Evolutionary conservation across 371 early-diverging fungal species (phyloP).

Genomic region (Blastocladiella emersonii): DNA sequence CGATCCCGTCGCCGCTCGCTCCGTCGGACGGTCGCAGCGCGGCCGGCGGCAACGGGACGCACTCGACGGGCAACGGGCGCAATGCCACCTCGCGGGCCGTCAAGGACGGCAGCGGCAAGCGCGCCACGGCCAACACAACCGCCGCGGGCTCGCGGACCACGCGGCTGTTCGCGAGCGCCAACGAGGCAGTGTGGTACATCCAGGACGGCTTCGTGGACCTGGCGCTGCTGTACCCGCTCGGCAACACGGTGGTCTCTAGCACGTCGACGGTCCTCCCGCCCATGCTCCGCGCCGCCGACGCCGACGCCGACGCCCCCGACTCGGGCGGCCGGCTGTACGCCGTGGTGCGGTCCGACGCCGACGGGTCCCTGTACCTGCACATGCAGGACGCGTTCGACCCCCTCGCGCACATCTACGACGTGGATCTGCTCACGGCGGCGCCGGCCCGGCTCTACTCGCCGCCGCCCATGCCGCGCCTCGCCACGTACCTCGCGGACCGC

Average conservation of each 20-base stretch:
- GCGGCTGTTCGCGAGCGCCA: neutral
- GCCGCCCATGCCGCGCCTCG: neutral
- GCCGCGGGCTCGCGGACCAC: too few species aligned
- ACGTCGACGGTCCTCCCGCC: neutral
- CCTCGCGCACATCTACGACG: neutral
- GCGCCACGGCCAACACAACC: too few species aligned
- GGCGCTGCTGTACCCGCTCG: neutral
- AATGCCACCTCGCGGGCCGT: too few species aligned
- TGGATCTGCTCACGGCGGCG: neutral
- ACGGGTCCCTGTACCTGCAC: slow-evolving; percentile 27
- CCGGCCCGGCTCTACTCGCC: neutral
- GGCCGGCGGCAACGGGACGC: neutral
- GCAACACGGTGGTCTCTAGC: neutral
- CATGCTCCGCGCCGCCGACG: neutral
- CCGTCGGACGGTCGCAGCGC: neutral
- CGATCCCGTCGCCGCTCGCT: too few species aligned
- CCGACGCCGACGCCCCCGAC: neutral
- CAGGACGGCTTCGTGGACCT: neutral
- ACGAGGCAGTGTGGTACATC: neutral
- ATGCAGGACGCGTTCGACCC: neutral
- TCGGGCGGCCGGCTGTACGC: neutral
- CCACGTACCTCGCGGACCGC: neutral
- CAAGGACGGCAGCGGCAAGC: neutral
- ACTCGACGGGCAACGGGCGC: too few species aligned
- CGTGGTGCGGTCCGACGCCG: neutral